Conservation (phyloP, 768 basidiomycete genomes). For the Lactarius evosmus region DNA sequence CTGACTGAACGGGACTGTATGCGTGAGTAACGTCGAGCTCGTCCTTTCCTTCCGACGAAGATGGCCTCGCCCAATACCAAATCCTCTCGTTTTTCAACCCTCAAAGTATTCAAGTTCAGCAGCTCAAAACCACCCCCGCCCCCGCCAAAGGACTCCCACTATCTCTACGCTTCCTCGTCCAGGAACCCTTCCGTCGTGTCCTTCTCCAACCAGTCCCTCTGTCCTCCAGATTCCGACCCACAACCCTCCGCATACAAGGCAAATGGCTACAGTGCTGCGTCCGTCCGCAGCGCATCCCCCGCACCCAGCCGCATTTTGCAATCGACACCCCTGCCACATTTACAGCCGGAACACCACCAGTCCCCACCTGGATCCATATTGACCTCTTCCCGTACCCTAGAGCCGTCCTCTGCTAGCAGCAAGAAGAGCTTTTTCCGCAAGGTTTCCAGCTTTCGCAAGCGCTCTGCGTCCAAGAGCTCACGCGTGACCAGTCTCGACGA, state of each 20-base stretch:
- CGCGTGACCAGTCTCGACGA: constrained; percentile 6
- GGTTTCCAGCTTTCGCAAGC: constrained; percentile 21
- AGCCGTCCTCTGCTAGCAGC: not conserved
- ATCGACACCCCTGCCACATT: not conserved
- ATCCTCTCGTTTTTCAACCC: constrained; percentile 25
- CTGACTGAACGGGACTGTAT: no score
- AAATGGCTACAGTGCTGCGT: not conserved
- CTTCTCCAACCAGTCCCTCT: constrained; percentile 20
- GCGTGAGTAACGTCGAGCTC: not conserved
- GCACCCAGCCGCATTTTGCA: constrained; percentile 21
- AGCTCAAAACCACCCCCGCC: constrained; percentile 23
- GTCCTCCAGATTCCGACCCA: constrained; percentile 8
- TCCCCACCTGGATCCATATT: not conserved
- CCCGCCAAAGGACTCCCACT: constrained; percentile 25
- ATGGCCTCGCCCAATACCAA: constrained; percentile 23
- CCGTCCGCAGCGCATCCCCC: constrained; percentile 17
- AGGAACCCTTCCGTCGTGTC: constrained; percentile 20
- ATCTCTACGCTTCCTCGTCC: constrained; percentile 17
- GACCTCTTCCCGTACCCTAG: not conserved
- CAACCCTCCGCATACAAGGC: constrained; percentile 4
- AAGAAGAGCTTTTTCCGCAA: constrained; percentile 25
- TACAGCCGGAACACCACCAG: not conserved
- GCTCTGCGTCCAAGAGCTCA: constrained; percentile 21
- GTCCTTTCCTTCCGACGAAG: not conserved
- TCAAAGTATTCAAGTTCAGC: constrained; percentile 27